A percentile compares a stretch with the other conserved stretches of the same genome.
These are phyloP conservation scores for Tricholoma furcatifolium DNA, from an alignment of 768 basidiomycete species.

Conservation along the genomic window DNA sequence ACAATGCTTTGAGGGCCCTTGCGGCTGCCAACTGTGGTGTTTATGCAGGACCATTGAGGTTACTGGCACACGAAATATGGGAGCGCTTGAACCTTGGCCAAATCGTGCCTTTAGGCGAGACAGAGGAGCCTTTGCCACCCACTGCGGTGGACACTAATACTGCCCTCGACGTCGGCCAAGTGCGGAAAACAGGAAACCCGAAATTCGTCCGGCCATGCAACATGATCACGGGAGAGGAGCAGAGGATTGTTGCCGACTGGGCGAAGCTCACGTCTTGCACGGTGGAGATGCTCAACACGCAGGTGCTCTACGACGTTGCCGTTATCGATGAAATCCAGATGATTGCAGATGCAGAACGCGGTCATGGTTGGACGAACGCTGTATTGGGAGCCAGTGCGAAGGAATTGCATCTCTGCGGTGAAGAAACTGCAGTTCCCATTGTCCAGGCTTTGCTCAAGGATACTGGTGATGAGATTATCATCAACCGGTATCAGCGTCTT, in stretches of 20 bases:
- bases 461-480: constrained; percentile 78
- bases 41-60: constrained; percentile 88
- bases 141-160: constrained; percentile 28
- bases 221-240: constrained; percentile 90
- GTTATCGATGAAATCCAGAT: constrained; percentile 98
- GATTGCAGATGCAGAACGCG: constrained; percentile 78
- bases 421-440: constrained; percentile 88
- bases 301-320: constrained; percentile 62
- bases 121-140: constrained; percentile 37
- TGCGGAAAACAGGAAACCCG: constrained; percentile 38
- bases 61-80: constrained; percentile 95
- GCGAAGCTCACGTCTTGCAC: constrained; percentile 77
- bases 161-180: constrained; percentile 30
- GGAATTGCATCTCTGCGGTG: constrained; percentile 94
- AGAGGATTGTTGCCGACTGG: constrained; percentile 58
- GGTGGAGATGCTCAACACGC: constrained; percentile 80
- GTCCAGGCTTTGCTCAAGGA: constrained; percentile 64
- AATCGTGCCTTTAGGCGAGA: constrained; percentile 72
- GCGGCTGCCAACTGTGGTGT: constrained; percentile 71
- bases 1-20: constrained; percentile 87
- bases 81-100: constrained; percentile 87
- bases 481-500: constrained; percentile 85
- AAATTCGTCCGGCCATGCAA: constrained; percentile 70
- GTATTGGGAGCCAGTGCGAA: constrained; percentile 72
- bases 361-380: constrained; percentile 79